These are phyloP conservation scores for Microthlaspi erraticum DNA, from an alignment of 345 rosid genomes.

Conservation along the genomic window DNA sequence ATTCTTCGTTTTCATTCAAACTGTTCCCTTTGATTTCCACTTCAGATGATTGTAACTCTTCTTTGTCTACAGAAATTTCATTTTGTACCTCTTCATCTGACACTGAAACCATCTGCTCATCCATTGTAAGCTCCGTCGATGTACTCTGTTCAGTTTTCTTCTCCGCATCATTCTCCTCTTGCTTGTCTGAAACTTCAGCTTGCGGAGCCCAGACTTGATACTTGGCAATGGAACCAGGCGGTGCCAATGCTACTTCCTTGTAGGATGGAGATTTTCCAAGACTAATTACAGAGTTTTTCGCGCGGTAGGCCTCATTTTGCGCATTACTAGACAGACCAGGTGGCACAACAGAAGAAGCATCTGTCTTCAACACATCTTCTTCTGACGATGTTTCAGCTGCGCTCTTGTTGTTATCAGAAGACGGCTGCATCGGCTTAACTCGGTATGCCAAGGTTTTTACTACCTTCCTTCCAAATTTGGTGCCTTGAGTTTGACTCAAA, in stretches of 20 bases:
- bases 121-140: slow-evolving; percentile 47
- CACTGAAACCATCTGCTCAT: slow-evolving; percentile 41
- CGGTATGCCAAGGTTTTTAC: slow-evolving; percentile 84
- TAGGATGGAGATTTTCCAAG: slow-evolving; percentile 96
- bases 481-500: slow-evolving; percentile 52
- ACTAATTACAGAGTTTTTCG: slow-evolving; percentile 55
- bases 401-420: slow-evolving; percentile 53
- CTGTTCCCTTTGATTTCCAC: slow-evolving; percentile 47
- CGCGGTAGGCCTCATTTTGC: slow-evolving; percentile 48
- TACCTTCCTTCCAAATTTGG: slow-evolving; percentile 81
- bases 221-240: slow-evolving; percentile 84
- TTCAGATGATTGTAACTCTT: slow-evolving; percentile 51
- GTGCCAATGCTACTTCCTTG: slow-evolving; percentile 98
- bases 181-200: slow-evolving; percentile 54
- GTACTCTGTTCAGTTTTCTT: slow-evolving; percentile 44
- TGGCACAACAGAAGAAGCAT: slow-evolving; percentile 49
- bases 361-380: slow-evolving; percentile 46
- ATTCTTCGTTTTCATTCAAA: slow-evolving; percentile 47
- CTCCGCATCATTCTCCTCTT: slow-evolving; percentile 43
- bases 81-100: slow-evolving; percentile 50
- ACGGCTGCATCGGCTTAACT: slow-evolving; percentile 69
- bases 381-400: slow-evolving; percentile 45
- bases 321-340: slow-evolving; percentile 47
- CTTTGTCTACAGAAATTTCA: slow-evolving; percentile 46
- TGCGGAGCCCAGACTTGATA: slow-evolving; percentile 64